Base-by-base conservation (phyloP, 2,329 filamentous ascomycete species). In the Cytospora schulzeri region DNA sequence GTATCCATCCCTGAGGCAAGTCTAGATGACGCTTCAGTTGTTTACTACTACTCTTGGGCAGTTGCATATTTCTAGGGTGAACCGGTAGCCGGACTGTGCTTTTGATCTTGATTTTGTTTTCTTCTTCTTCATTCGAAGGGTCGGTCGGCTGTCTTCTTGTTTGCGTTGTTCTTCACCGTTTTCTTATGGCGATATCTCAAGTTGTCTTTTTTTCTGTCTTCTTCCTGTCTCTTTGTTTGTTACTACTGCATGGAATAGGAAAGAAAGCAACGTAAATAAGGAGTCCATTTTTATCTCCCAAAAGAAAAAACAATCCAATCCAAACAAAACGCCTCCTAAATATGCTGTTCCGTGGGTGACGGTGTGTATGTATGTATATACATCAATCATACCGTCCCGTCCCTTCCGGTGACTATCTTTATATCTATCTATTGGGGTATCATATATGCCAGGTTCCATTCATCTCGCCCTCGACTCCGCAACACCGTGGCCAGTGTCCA, bases 121-220 rank as follows among this genome's bases (percentile, higher is more conserved):
- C 15, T 35, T 35, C 11, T 11, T 35, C 7, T 35, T 35, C 33
- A 26, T 24, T 28, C 28, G 54, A 33, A 56, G 53, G 62, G 57
- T 45, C 41, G 62, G 57, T 45, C 41, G 57, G 57, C 24, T 24
- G n/a, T 24, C 26, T 26, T 38, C 8, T 41, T 38, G 35, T 22
- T 15, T 35, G 33, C 12, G n/a, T 48, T 22, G 12, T 4, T 22
- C 11, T 22, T 22, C 22, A 22, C n/a, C 24, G 45, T 57, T 48
- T 64, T 31, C 55, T 60, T 35, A 41, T 61, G 53, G n/a, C 52
- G 62, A 41, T 61, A 64, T 57, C 59, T 57, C 38, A 14, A 57
- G 31, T 38, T 19, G 53, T 61, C 50, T 41, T 57, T 52, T 38
- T 29, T 56, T 38, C 45, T 57, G n/a, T n/a, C n/a, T n/a, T n/a